phyloP scores from a whole-genome alignment of 2,329 filamentous ascomycete genomes.

The Colletotrichum australisinense region DNA sequence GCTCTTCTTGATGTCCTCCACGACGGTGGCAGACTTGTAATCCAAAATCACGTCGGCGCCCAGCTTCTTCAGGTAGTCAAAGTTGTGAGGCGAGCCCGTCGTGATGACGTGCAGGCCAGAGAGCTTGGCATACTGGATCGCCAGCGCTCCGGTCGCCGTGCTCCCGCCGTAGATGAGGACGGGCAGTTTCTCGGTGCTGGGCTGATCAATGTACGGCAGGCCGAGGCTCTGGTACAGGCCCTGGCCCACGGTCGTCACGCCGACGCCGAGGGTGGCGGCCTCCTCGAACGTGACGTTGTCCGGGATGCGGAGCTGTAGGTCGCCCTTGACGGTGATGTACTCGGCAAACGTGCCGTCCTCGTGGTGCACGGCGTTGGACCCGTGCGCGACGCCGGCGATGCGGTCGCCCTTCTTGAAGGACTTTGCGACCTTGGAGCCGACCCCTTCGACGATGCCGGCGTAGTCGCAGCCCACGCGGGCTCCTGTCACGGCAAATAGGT shows the following conservation, averaged over 20 bases:
- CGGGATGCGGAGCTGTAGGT: constrained; percentile 55
- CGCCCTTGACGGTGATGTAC: constrained; percentile 50
- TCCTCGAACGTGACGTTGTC: constrained; percentile 51
- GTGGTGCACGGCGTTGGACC: constrained; percentile 7
- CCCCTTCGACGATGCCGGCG: constrained; percentile 57
- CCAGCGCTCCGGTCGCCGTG: background rate
- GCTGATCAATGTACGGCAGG: background rate
- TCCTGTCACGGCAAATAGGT: background rate
- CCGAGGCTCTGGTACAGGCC: background rate
- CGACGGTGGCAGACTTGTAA: background rate
- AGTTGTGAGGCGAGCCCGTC: background rate
- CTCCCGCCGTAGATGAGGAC: background rate
- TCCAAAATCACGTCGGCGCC: background rate
- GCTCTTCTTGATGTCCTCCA: background rate
- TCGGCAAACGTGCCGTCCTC: constrained; percentile 56
- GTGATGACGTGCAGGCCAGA: background rate
- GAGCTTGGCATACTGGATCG: background rate
- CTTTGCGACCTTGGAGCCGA: constrained; percentile 55
- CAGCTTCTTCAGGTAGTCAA: background rate
- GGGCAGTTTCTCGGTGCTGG: background rate
- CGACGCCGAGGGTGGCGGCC: background rate
- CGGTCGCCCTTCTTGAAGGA: constrained; percentile 60
- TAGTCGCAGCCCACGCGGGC: background rate
- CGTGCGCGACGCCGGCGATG: constrained; percentile 49
- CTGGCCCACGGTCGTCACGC: background rate